Evolutionary conservation across 768 basidiomycete genomes (phyloP).

Genomic region (Tricholoma saponaceum): DNA sequence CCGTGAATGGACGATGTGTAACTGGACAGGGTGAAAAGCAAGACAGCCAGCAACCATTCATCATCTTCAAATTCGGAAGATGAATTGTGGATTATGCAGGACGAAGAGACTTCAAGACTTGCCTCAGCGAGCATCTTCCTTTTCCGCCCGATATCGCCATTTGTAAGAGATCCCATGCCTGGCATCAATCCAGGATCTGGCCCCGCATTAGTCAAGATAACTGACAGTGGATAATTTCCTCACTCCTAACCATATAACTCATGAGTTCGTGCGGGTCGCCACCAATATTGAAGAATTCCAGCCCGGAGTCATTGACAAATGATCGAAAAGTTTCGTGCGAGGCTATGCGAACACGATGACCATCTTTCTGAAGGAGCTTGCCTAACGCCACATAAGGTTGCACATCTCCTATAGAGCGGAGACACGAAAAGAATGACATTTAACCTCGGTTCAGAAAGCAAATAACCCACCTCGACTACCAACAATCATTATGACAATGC

Average conservation of each 20-base stretch:
- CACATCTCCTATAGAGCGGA: constrained; percentile 45
- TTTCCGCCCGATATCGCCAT: constrained; percentile 59
- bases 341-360: constrained; percentile 58
- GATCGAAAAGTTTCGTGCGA: constrained; percentile 57
- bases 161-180: constrained; percentile 50
- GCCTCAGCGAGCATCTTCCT: constrained; percentile 52
- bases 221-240: constrained; percentile 12
- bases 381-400: constrained; percentile 65
- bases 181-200: constrained; percentile 64
- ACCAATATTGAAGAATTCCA: constrained; percentile 60
- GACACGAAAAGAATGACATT: background rate
- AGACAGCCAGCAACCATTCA: constrained; percentile 55
- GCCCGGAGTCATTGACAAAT: constrained; percentile 45
- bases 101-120: constrained; percentile 1
- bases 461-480: constrained; percentile 51
- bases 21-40: constrained; percentile 44
- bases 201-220: constrained; percentile 3
- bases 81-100: background rate
- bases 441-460: background rate
- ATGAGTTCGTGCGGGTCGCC: constrained; percentile 63
- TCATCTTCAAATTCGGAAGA: constrained; percentile 36
- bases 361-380: constrained; percentile 40
- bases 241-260: constrained; percentile 73
- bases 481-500: constrained; percentile 64
- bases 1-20: constrained; percentile 44